Conservation (phyloP, 257 asterid species). For the Oldenlandia corymbosa region DNA sequence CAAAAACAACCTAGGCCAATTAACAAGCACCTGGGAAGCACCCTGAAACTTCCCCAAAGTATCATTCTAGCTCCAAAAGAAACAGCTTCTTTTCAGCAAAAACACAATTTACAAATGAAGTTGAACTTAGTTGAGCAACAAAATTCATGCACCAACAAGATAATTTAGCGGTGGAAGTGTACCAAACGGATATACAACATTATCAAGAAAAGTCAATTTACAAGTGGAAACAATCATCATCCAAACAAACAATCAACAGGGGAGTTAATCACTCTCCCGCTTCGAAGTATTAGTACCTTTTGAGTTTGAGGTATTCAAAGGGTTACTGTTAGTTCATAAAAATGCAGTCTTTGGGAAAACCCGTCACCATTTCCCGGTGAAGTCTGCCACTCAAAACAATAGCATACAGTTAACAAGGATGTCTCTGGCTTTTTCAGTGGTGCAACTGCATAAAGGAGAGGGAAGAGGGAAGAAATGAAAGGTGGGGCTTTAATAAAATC, state of each 20-base stretch:
- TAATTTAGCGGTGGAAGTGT: neutral
- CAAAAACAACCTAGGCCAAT: neutral
- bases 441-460: no score
- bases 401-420: neutral
- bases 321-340: neutral
- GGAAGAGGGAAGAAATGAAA: constrained; percentile 27
- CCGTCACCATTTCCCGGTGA: neutral
- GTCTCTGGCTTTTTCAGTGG: constrained; percentile 3
- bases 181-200: constrained; percentile 8
- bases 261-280: neutral
- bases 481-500: constrained; percentile 35
- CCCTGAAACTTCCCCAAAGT: neutral
- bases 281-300: constrained; percentile 1
- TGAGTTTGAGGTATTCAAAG: neutral
- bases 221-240: neutral
- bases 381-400: no score
- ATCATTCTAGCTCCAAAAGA: neutral
- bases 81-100: neutral
- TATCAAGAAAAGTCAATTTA: constrained; percentile 11
- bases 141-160: neutral
- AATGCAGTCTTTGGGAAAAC: constrained; percentile 3
- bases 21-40: neutral
- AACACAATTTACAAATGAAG: neutral
- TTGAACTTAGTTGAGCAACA: neutral
- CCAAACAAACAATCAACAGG: neutral